A percentile compares a stretch with the other conserved stretches of the same genome.
phyloP scores from a whole-genome alignment of 306 rosid genomes.

The Lithocarpus polystachyus region DNA sequence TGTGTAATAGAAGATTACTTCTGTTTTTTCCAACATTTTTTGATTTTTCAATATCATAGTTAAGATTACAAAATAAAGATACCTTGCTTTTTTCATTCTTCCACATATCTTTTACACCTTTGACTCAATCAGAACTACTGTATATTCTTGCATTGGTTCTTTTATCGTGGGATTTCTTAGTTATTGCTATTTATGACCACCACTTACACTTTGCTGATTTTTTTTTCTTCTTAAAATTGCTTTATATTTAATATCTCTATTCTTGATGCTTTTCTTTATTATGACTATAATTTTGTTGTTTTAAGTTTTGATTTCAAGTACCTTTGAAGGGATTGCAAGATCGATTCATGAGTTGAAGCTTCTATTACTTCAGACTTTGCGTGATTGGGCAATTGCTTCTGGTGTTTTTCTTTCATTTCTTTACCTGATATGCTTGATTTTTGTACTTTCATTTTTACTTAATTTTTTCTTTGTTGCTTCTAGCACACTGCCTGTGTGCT shows the following conservation, averaged over 20 bases:
- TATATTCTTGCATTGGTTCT: not conserved
- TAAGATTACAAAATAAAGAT: not conserved
- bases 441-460: too few species aligned
- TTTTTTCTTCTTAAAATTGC: not conserved
- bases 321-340: too few species aligned
- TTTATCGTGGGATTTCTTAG: not conserved
- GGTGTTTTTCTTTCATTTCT: too few species aligned
- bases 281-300: too few species aligned
- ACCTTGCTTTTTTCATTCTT: not conserved
- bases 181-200: not conserved
- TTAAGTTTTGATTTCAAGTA: too few species aligned
- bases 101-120: not conserved
- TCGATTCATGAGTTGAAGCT: too few species aligned
- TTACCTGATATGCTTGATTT: too few species aligned
- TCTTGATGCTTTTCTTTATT: not conserved
- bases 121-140: not conserved
- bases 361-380: too few species aligned
- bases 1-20: not conserved
- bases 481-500: too few species aligned
- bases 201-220: not conserved
- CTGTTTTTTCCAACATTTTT: not conserved
- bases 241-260: not conserved
- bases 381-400: too few species aligned
- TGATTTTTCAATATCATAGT: not conserved
- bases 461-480: too few species aligned